Evolutionary conservation across 208 protist genomes (phyloP).

Genomic region (Wallacemonas sp.): DNA sequence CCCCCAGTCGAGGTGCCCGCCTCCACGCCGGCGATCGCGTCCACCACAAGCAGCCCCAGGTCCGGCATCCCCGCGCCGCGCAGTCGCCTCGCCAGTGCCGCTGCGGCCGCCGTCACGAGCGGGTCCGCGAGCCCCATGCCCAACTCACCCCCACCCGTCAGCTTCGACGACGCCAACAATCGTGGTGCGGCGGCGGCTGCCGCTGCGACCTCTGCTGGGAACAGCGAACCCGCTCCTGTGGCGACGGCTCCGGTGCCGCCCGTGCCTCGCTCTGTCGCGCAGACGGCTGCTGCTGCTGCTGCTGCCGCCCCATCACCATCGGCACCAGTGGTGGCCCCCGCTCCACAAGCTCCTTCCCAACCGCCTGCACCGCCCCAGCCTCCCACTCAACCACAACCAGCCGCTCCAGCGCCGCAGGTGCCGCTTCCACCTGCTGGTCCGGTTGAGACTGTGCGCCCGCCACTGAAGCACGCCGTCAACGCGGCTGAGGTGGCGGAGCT

Average conservation of each 20-base stretch:
- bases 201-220: not conserved
- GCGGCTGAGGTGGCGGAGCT: conserved; percentile 58
- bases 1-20: not conserved
- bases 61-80: conserved; percentile 5
- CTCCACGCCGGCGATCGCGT: not conserved
- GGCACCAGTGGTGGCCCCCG: no score
- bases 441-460: conserved; percentile 2
- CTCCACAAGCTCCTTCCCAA: no score
- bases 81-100: conserved; percentile 1
- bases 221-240: no score
- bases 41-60: conserved; percentile 2
- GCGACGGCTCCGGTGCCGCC: no score
- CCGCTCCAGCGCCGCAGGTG: not conserved
- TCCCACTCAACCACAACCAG: not conserved
- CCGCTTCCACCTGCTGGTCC: not conserved
- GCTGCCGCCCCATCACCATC: no score
- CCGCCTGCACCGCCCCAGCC: no score
- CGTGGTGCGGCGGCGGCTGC: not conserved
- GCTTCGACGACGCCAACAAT: not conserved
- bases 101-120: not conserved
- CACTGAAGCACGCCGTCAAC: conserved; percentile 24
- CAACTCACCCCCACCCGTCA: not conserved
- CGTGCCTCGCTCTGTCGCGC: no score
- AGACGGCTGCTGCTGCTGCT: no score
- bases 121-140: not conserved